Evolutionary conservation across 1,284 basidiomycete species (phyloP), one percentile per base, ranked within the genome.

Genomic region (Leccinum ponderosum): DNA sequence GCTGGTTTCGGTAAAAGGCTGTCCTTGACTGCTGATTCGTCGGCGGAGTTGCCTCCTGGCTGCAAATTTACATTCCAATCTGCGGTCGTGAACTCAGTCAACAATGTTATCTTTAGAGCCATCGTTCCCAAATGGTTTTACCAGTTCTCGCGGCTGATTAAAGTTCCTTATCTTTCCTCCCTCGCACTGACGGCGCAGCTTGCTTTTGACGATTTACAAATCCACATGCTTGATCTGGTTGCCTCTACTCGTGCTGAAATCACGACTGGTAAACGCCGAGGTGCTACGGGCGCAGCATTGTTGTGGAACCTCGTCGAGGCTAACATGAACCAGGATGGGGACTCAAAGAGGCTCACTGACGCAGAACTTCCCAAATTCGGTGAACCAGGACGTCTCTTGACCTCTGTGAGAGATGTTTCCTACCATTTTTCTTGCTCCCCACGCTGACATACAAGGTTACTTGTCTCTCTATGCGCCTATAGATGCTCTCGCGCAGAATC

Each of bases 371-470:
- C 90, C 14, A 84, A 85, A 14, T 90, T 87, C 65, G 91, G 91
- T 8, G 91, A 94, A 75, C 90, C 87, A 17, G 93, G 93, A 1
- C 82, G 91, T 52, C 78, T 96, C 17, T 76, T 94, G 52, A 96
- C 93, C 5, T 94, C 92, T 3, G 84, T 76, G 66, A 59, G 80
- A 70, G 5, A 22, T 53, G 0, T 42, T 33, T 27, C 22, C 44
- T 27, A 4, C 35, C 20, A 9, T 60, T 22, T 22, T 14, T 51
- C 31, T 20, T 22, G 12, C 4, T 14, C 14, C 25, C 11, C 3
- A 6, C 17, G 53, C 27, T 4, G n/a, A 37, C 20, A 50, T 25
- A 22, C n/a, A 60, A 14, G 17, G 44, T 55, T 25, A 50, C 27
- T 15, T 20, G 2, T 17, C 5, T 37, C 33, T 48, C 15, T 2